phyloP scores from a whole-genome alignment of 1,139 yeast species.

The Scheffersomyces cryptocercus region DNA sequence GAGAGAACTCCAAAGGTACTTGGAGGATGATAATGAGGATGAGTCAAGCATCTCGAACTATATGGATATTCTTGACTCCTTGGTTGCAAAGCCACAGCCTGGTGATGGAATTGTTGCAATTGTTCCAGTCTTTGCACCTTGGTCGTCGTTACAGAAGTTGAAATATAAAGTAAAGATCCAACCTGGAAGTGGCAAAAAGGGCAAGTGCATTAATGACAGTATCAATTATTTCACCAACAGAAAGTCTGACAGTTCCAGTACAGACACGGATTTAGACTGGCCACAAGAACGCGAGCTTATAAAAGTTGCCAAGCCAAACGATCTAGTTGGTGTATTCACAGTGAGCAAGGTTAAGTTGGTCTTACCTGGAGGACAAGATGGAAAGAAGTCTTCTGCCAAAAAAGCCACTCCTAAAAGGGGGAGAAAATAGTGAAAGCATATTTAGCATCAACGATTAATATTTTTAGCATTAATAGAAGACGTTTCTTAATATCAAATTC shows the following conservation, averaged over 20 bases:
- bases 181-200: conserved; percentile 87
- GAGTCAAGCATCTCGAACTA: conserved; percentile 34
- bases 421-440: neutral
- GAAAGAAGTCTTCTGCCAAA: neutral
- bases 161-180: conserved; percentile 84
- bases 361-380: conserved; percentile 26
- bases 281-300: conserved; percentile 63
- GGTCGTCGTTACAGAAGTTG: conserved; percentile 73
- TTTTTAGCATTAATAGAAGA: too few species aligned
- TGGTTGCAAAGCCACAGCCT: conserved; percentile 43
- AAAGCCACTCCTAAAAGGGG: neutral
- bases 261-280: conserved; percentile 69
- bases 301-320: conserved; percentile 56
- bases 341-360: conserved; percentile 42
- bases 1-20: conserved; percentile 50
- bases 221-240: conserved; percentile 59
- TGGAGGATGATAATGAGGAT: conserved; percentile 36
- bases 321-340: conserved; percentile 39
- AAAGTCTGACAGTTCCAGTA: conserved; percentile 49
- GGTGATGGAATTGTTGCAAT: conserved; percentile 54
- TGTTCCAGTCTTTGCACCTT: conserved; percentile 91
- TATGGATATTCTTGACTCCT: conserved; percentile 41
- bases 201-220: conserved; percentile 76
- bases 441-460: too few species aligned
- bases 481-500: too few species aligned